Evolutionary conservation across 495 filamentous ascomycete species (phyloP).

Genomic region (Barbatosphaeria neglecta): DNA sequence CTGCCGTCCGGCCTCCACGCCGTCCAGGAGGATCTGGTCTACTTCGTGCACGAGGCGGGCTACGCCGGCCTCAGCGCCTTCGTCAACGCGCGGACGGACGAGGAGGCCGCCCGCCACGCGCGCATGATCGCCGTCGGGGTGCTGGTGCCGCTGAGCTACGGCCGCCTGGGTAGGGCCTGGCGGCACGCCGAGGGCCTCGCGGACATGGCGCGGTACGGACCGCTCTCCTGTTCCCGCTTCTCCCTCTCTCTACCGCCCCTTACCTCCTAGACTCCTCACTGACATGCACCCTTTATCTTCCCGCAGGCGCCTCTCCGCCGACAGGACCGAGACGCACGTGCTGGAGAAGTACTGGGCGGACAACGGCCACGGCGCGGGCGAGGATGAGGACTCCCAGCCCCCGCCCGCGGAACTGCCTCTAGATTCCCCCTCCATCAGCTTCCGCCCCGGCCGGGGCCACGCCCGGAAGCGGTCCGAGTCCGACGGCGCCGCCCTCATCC

Average conservation of each 20-base stretch:
- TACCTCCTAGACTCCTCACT: constrained; percentile 14
- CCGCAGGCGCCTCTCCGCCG: constrained; percentile 36
- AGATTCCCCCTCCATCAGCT: constrained; percentile 33
- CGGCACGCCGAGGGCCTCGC: constrained; percentile 68
- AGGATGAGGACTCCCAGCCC: constrained; percentile 26
- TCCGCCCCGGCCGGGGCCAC: constrained; percentile 29
- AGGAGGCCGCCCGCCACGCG: constrained; percentile 70
- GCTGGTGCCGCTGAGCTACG: constrained; percentile 75
- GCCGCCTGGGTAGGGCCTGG: constrained; percentile 82
- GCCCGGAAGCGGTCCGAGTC: constrained; percentile 46
- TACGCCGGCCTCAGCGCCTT: constrained; percentile 92
- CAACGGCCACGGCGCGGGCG: constrained; percentile 41
- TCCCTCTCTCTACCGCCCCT: too few relatives aligned
- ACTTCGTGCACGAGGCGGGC: constrained; percentile 69
- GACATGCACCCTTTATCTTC: constrained; percentile 6
- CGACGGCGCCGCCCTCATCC: constrained; percentile 48
- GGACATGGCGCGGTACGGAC: constrained; percentile 54
- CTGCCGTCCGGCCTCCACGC: constrained; percentile 88
- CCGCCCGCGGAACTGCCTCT: constrained; percentile 44
- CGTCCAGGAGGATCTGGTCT: constrained; percentile 78
- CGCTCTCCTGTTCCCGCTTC: too few relatives aligned
- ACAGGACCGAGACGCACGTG: constrained; percentile 43
- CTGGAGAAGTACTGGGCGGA: constrained; percentile 74
- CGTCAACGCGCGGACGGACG: constrained; percentile 66
- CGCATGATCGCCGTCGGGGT: constrained; percentile 85